These are phyloP conservation scores for Pelagophyceae sp. DNA, from an alignment of 352 stramenopile genomes.

Conservation along the genomic window DNA sequence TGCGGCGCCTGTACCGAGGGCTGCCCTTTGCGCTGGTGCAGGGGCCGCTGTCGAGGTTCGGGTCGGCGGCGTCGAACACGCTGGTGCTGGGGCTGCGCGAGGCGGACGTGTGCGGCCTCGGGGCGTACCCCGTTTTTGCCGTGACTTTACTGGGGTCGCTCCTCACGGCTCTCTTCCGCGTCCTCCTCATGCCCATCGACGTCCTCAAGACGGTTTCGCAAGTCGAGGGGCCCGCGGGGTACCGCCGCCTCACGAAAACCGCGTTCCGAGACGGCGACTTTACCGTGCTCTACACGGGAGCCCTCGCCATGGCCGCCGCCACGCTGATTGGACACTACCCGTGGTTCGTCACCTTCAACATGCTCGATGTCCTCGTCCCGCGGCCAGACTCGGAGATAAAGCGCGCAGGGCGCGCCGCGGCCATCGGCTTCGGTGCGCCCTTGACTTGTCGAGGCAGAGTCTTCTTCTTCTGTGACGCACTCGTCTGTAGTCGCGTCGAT, in stretches of 20 bases:
- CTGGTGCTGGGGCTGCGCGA: constrained; percentile 51
- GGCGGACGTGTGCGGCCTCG: background rate
- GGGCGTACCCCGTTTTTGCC: background rate
- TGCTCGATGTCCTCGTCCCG: constrained; percentile 54
- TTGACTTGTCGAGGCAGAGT: no score
- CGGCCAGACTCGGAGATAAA: constrained; percentile 12
- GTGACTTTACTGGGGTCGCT: constrained; percentile 45
- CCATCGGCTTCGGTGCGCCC: constrained; percentile 55
- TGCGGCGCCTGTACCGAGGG: constrained; percentile 65
- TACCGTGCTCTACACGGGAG: constrained; percentile 59
- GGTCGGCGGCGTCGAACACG: constrained; percentile 65
- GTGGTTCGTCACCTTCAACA: constrained; percentile 78
- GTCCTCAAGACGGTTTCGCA: constrained; percentile 71
- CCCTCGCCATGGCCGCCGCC: constrained; percentile 55
- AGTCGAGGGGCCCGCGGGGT: constrained; percentile 58
- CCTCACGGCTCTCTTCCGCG: constrained; percentile 64
- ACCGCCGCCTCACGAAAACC: constrained; percentile 18
- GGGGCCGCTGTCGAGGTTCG: constrained; percentile 59
- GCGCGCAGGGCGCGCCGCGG: constrained; percentile 46
- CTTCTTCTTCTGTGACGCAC: no score
- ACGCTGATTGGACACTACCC: constrained; percentile 63
- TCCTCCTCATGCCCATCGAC: constrained; percentile 76
- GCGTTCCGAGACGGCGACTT: constrained; percentile 29
- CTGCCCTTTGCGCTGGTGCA: constrained; percentile 61
- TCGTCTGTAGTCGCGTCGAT: no score